Percentiles rank a stretch among this genome's conserved stretches.
Evolutionary conservation across 2,329 filamentous ascomycete genomes (phyloP).

Genomic region (Ophiostoma fasciatum): DNA sequence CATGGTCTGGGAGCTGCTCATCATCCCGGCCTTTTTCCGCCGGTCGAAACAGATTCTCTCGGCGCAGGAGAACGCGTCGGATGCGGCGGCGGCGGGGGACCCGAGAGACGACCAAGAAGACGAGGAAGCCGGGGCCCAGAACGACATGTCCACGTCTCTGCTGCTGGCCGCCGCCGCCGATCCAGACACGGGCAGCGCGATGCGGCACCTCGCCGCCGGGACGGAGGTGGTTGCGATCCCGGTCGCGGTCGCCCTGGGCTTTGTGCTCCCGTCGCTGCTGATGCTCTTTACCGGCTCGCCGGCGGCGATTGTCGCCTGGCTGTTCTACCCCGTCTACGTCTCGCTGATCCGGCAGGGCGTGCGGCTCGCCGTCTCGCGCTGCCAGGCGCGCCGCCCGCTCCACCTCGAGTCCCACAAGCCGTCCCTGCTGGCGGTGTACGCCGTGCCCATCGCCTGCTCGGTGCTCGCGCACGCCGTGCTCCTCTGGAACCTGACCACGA

Average conservation of each 20-base stretch:
- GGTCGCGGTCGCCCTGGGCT: slow-evolving; percentile 31
- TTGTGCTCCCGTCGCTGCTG: slow-evolving; percentile 28
- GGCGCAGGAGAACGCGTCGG: slow-evolving; percentile 8
- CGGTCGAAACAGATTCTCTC: slow-evolving; percentile 23
- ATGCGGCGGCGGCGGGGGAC: slow-evolving; percentile 6
- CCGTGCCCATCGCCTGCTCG: slow-evolving; percentile 28
- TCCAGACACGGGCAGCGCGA: slow-evolving; percentile 12
- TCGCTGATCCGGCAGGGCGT: slow-evolving; percentile 25
- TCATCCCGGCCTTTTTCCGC: slow-evolving; percentile 33
- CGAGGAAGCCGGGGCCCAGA: neutral
- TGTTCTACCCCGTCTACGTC: slow-evolving; percentile 37
- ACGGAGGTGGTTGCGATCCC: slow-evolving; percentile 45
- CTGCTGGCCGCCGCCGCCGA: slow-evolving; percentile 1
- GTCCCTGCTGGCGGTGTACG: slow-evolving; percentile 28
- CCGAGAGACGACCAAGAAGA: neutral
- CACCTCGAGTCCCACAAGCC: slow-evolving; percentile 28
- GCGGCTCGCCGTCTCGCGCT: slow-evolving; percentile 13
- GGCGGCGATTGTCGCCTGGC: slow-evolving; percentile 27
- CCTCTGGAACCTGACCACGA: slow-evolving; percentile 22
- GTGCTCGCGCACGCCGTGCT: slow-evolving; percentile 26
- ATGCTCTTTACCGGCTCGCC: slow-evolving; percentile 30
- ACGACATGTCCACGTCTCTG: too few relatives aligned
- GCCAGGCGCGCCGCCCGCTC: slow-evolving; percentile 14
- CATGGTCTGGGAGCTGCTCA: slow-evolving; percentile 35
- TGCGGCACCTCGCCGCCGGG: slow-evolving; percentile 24